These are phyloP conservation scores for Penicillium ochrochloron DNA, from an alignment of 495 filamentous ascomycete species.

Conservation along the genomic window DNA sequence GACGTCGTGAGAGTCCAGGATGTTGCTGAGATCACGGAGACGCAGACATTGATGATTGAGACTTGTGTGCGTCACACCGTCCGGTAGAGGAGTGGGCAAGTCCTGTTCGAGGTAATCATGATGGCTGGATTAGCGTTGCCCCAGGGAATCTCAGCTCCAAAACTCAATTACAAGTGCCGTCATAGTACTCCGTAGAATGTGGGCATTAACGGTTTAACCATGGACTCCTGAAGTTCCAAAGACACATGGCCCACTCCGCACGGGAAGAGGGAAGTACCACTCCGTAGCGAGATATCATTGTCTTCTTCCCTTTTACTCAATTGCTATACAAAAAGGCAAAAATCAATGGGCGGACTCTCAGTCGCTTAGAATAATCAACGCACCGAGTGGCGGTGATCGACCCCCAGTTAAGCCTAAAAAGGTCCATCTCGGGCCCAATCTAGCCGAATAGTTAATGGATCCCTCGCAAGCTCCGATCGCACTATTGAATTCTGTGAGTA, in stretches of 20 bases:
- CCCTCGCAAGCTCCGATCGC: slow-evolving; percentile 18
- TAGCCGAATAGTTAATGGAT: slow-evolving; percentile 16
- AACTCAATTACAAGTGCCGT: slow-evolving; percentile 8
- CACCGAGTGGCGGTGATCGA: slow-evolving; percentile 18
- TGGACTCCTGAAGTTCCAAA: background rate
- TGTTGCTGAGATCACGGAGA: background rate
- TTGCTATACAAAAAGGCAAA: background rate
- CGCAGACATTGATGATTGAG: no score
- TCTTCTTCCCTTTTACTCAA: background rate
- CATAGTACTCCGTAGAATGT: background rate
- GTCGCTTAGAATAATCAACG: slow-evolving; percentile 1
- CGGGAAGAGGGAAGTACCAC: background rate
- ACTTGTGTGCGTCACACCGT: background rate
- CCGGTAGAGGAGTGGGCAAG: background rate
- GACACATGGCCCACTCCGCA: slow-evolving; percentile 1
- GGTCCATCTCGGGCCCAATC: background rate
- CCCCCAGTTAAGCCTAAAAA: slow-evolving; percentile 4
- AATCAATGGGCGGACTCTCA: background rate
- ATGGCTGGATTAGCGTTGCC: background rate
- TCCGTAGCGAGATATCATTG: background rate
- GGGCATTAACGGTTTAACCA: background rate
- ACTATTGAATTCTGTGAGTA: slow-evolving; percentile 27
- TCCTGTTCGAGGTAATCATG: background rate
- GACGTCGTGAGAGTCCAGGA: background rate
- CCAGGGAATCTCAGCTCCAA: slow-evolving; percentile 5